Base-by-base conservation (phyloP, 768 basidiomycete genomes). In the Collybia mongolica region DNA sequence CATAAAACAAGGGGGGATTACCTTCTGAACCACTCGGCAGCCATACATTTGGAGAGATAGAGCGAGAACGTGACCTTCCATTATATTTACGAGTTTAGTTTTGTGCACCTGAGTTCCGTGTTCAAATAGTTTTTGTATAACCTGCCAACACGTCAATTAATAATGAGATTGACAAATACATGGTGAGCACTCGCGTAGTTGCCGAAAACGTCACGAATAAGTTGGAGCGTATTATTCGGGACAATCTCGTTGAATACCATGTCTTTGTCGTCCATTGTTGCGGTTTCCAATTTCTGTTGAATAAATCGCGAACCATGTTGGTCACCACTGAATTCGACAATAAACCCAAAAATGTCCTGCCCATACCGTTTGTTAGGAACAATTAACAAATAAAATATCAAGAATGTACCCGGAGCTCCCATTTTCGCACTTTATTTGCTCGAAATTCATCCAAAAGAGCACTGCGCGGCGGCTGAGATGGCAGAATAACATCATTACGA, bases 301-400 rank as follows among this genome's bases (percentile, higher is more conserved):
- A 99, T 94, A 67, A 98, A 93, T 7, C 96, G 84, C n/a, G 94
- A 97, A n/a, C 94, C 96, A 55, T 95, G 90, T 63, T 97, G 95
- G 67, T 98, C 96, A 12, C 83, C 82, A 51, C 90, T 87, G 65
- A 99, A 99, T 66, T 98, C 96, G 36, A 90, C 86, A 48, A 96
- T 67, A 64, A 89, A 81, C 6, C 91, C 91, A 39, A 78, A 76
- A 54, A 99, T 86, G 60, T 96, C 93, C 96, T 98, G 24, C 48
- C 57, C 48, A 49, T 48, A 54, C 54, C 36, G 51, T 39, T 24
- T 37, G 43, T 53, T 53, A 59, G 54, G 53, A 46, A 54, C 53
- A 39, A 19, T 35, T 22, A 47, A 29, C 28, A 39, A 37, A n/a
- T 20, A 52, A 24, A 29, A 40, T 28, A 39, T 51, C n/a, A 28